phyloP scores from a whole-genome alignment of 805 yeast genomes.

The Wickerhamiella cacticola region DNA sequence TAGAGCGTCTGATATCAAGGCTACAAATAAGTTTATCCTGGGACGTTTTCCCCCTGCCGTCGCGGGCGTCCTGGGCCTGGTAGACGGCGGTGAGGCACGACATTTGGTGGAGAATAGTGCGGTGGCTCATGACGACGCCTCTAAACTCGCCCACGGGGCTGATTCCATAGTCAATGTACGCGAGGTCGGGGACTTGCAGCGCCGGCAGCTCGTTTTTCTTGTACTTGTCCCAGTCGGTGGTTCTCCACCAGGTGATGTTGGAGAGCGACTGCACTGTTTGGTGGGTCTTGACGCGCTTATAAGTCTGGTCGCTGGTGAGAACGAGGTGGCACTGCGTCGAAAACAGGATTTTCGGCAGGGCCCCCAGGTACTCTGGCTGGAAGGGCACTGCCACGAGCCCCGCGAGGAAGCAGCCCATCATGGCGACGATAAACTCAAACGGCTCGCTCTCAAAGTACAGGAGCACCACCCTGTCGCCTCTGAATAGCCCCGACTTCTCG shows the following conservation, averaged over 20 bases:
- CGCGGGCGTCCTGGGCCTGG: slow-evolving; percentile 34
- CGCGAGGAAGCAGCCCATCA: slow-evolving; percentile 84
- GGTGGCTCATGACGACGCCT: slow-evolving; percentile 87
- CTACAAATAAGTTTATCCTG: slow-evolving; percentile 47
- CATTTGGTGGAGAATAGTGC: slow-evolving; percentile 84
- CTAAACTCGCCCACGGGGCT: slow-evolving; percentile 83
- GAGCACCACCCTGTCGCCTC: slow-evolving; percentile 73
- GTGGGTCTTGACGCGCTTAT: slow-evolving; percentile 59
- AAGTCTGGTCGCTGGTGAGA: slow-evolving; percentile 67
- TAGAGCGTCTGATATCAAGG: slow-evolving; percentile 61
- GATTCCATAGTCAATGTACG: slow-evolving; percentile 84
- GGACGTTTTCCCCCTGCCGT: slow-evolving; percentile 25
- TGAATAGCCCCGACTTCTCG: slow-evolving; percentile 57
- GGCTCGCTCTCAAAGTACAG: slow-evolving; percentile 76
- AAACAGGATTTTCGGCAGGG: slow-evolving; percentile 24
- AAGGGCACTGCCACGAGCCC: slow-evolving; percentile 93
- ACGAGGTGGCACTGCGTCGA: slow-evolving; percentile 67
- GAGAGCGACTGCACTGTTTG: slow-evolving; percentile 54
- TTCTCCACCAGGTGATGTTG: slow-evolving; percentile 64
- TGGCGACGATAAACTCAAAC: slow-evolving; percentile 71
- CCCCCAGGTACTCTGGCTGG: slow-evolving; percentile 40
- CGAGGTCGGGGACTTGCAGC: slow-evolving; percentile 65
- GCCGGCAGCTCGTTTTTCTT: slow-evolving; percentile 51
- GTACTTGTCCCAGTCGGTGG: slow-evolving; percentile 73
- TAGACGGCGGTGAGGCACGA: slow-evolving; percentile 56